Conservation (phyloP, 2,329 filamentous ascomycete genomes). For the Fusarium sp. region DNA sequence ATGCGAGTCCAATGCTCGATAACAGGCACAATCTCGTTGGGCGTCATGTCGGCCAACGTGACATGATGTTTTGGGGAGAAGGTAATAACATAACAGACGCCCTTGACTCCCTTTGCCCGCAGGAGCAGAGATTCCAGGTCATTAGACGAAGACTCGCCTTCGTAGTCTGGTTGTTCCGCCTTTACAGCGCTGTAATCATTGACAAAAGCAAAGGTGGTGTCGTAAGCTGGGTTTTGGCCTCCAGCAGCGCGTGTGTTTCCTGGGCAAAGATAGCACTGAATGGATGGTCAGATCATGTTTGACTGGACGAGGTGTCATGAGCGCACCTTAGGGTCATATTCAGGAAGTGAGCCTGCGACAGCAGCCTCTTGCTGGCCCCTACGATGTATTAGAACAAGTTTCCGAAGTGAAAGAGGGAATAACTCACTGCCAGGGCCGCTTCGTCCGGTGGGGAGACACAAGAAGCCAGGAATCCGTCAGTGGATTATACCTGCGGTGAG, state of each 20-base stretch:
- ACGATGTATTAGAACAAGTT: constrained; percentile 12
- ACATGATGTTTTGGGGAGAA: constrained; percentile 92
- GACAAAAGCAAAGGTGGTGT: constrained; percentile 91
- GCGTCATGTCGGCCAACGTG: constrained; percentile 89
- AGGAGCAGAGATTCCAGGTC: constrained; percentile 82
- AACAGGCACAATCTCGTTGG: constrained; percentile 81
- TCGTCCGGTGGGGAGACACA: constrained; percentile 95
- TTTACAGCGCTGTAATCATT: constrained; percentile 99
- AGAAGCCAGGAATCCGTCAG: constrained; percentile 91
- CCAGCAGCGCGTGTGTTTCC: constrained; percentile 90
- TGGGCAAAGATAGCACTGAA: constrained; percentile 91
- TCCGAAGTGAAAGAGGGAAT: neutral
- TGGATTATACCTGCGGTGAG: constrained; percentile 93
- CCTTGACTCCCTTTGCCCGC: constrained; percentile 86
- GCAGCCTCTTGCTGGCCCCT: constrained; percentile 84
- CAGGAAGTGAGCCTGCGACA: constrained; percentile 75
- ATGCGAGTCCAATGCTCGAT: constrained; percentile 93
- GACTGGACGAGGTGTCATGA: constrained; percentile 16
- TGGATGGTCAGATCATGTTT: constrained; percentile 11
- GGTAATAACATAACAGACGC: constrained; percentile 96
- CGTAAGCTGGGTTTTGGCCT: constrained; percentile 86
- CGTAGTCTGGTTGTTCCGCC: constrained; percentile 88
- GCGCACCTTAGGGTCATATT: constrained; percentile 80
- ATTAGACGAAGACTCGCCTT: constrained; percentile 54
- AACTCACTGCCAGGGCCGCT: constrained; percentile 96